Evolutionary conservation across 768 basidiomycete species (phyloP), one percentile per base, ranked within the genome.

Genomic region (Hygrophoropsis aurantiaca): DNA sequence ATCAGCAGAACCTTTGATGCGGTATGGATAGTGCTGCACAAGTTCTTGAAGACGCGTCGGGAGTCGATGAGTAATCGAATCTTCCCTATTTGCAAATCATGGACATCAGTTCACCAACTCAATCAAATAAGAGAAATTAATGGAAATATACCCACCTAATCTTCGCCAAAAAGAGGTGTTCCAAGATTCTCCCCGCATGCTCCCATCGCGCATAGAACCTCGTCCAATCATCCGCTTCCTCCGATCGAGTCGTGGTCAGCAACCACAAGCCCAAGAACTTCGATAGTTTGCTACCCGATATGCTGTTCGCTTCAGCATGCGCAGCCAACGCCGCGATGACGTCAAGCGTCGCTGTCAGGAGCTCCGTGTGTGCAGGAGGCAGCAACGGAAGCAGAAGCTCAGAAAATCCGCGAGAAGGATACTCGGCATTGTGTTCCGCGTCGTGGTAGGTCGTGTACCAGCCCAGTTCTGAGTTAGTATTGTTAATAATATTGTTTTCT

Each of bases 151-250:
- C 73, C 45, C 46, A 87, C 89, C 90, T 78, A 46, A 90, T 80
- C 46, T 78, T 74, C 15, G 84, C 75, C 46, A 91, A 71, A 66
- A 90, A 88, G 7, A 91, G 48, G 66, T 91, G 89, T 55, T 90
- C 90, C 41, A 90, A 58, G 34, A 85, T 77, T 18, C 87, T 72
- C 24, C 86, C 90, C 8, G 80, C 77, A 23, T 74, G 72, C 54
- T 91, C 86, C 90, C 90, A 91, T 24, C 84, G 74, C 4, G 71
- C 68, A 58, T 90, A 91, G 59, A 90, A 89, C 8, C 72, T 60
- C 11, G 62, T 47, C 83, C 82, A 88, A 44, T 82, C 78, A 41
- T 86, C 83, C 1, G 67, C 72, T 9, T 69, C 66, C 35, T 75
- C 72, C 3, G 72, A 67, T 21, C 77, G 69, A 32, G 73, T 70